Conservation (phyloP, 139 green algal species). For the Micractinium conductrix region DNA sequence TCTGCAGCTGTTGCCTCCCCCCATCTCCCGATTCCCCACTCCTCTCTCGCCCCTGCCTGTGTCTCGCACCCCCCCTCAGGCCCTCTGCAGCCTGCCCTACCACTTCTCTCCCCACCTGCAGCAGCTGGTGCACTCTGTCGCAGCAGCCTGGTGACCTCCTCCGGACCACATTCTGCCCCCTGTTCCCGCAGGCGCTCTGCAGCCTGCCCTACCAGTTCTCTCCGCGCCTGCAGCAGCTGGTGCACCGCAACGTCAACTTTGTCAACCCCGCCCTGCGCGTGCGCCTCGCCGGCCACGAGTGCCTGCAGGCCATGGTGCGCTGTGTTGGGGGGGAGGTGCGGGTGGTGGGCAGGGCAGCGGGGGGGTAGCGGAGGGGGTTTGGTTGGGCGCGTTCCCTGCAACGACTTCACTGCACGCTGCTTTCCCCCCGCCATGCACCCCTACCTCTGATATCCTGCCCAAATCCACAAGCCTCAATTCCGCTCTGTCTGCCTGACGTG, state of each 20-base stretch:
- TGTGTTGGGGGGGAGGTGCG: neutral
- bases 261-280: constrained; percentile 33
- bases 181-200: constrained; percentile 21
- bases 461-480: too few relatives aligned
- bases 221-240: constrained; percentile 37
- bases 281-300: constrained; percentile 11
- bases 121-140: constrained; percentile 19
- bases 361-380: too few relatives aligned
- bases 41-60: neutral
- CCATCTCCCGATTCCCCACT: too few relatives aligned
- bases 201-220: constrained; percentile 25
- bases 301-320: constrained; percentile 43
- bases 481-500: too few relatives aligned
- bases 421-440: too few relatives aligned
- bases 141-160: neutral
- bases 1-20: too few relatives aligned
- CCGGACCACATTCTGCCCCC: neutral
- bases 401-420: too few relatives aligned
- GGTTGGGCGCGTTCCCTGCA: too few relatives aligned
- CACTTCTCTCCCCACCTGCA: constrained; percentile 18
- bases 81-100: constrained; percentile 30
- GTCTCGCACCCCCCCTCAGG: neutral
- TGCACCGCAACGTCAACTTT: constrained; percentile 45
- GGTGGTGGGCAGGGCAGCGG: neutral
- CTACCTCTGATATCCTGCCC: too few relatives aligned